These are phyloP conservation scores for Neurospora crassa DNA, from an alignment of 2,329 filamentous ascomycete species.

Conservation along the genomic window DNA sequence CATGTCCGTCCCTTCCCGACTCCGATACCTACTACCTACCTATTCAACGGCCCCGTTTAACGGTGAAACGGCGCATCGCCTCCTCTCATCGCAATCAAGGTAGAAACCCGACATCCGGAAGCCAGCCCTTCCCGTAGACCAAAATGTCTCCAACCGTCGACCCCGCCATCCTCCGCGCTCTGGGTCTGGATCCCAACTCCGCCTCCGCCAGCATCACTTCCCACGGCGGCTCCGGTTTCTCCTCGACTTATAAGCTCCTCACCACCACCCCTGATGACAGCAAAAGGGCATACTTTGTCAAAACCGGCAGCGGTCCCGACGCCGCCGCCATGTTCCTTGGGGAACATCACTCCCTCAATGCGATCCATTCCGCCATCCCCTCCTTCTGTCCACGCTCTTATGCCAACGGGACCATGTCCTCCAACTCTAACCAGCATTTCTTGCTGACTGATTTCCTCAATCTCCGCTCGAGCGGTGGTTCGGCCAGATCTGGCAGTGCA, in stretches of 20 bases:
- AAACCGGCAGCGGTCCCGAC: conserved; percentile 51
- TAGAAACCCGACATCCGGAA: background rate
- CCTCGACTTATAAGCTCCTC: conserved; percentile 45
- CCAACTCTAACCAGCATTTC: conserved; percentile 43
- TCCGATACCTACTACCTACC: background rate
- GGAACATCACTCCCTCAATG: conserved; percentile 76
- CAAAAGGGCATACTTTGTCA: conserved; percentile 54
- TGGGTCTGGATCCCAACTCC: conserved; percentile 33
- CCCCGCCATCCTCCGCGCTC: conserved; percentile 49
- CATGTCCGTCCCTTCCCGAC: background rate
- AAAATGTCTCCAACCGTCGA: conserved; percentile 44
- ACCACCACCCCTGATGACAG: conserved; percentile 14
- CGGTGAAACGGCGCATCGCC: background rate
- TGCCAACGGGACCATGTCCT: conserved; percentile 55
- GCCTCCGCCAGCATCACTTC: conserved; percentile 43
- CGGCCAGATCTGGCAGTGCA: conserved; percentile 28
- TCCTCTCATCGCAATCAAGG: background rate
- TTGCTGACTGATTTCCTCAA: conserved; percentile 75
- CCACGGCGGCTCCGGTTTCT: conserved; percentile 58
- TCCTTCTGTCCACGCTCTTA: conserved; percentile 67
- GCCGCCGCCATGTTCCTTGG: conserved; percentile 66
- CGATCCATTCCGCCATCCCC: conserved; percentile 63
- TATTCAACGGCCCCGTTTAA: background rate
- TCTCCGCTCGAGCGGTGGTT: conserved; percentile 34
- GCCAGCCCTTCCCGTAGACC: background rate